Percentiles rank a stretch among this genome's conserved stretches.
These are phyloP conservation scores for Fusarium nelsonii DNA, from an alignment of 2,329 filamentous ascomycete genomes.

Conservation along the genomic window DNA sequence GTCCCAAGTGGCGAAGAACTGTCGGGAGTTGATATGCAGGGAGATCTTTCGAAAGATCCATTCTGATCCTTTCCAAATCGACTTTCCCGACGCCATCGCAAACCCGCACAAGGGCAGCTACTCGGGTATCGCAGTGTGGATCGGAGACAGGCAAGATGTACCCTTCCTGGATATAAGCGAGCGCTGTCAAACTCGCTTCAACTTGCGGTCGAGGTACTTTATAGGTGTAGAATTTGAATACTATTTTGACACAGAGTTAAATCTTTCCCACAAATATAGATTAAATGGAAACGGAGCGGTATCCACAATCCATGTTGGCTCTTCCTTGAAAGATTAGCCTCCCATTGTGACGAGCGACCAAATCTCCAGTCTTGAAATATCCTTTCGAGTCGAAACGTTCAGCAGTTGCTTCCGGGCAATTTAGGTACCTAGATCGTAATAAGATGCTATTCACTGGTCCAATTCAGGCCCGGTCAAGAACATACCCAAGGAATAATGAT, in stretches of 20 bases:
- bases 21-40: constrained; percentile 7
- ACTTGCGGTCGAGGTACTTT: background rate
- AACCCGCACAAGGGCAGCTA: background rate
- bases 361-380: constrained; percentile 6
- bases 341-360: background rate
- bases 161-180: background rate
- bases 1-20: background rate
- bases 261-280: background rate
- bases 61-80: background rate
- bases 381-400: background rate
- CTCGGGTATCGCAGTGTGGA: constrained; percentile 6
- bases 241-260: background rate
- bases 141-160: background rate
- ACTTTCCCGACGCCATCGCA: background rate
- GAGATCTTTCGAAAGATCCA: background rate
- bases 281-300: background rate
- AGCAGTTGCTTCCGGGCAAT: background rate
- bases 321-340: constrained; percentile 2
- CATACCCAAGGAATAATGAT: background rate
- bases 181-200: background rate
- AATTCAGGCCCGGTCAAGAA: background rate
- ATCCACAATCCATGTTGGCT: constrained; percentile 3
- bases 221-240: constrained; percentile 7
- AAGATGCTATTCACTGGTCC: background rate
- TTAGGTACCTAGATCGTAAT: background rate